A percentile compares a stretch with the other conserved stretches of the same genome.
phyloP scores from a whole-genome alignment of 148 eudicot genomes.

The Silene conica region DNA sequence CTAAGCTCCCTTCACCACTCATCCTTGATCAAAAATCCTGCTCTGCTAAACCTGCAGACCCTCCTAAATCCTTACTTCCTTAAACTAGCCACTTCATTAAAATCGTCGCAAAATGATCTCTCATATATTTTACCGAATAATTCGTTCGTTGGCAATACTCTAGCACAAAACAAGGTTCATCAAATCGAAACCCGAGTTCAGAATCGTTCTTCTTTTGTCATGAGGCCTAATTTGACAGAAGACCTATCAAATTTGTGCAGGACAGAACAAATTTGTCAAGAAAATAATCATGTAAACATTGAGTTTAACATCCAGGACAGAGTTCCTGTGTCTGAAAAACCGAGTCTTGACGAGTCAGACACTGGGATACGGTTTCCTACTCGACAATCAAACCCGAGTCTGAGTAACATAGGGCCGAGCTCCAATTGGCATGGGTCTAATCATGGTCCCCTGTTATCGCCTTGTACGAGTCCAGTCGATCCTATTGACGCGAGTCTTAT shows the following conservation, averaged over 20 bases:
- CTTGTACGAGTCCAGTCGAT: constrained; percentile 49
- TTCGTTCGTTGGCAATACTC: constrained; percentile 20
- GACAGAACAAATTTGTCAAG: constrained; percentile 6
- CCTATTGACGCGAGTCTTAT: constrained; percentile 10
- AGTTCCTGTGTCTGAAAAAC: no score
- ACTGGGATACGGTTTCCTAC: no score
- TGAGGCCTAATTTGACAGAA: constrained; percentile 29
- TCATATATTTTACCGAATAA: constrained; percentile 24
- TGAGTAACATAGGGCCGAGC: no score
- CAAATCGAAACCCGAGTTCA: constrained; percentile 28
- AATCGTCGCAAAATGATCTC: constrained; percentile 32
- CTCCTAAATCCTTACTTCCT: constrained; percentile 54
- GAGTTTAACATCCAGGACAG: no score
- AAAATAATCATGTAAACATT: background rate
- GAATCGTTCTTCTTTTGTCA: constrained; percentile 32
- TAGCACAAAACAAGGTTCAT: constrained; percentile 11
- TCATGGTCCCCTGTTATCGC: no score
- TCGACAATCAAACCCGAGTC: constrained; percentile 8
- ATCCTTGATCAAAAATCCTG: constrained; percentile 39
- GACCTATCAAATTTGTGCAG: constrained; percentile 18
- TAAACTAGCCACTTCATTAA: constrained; percentile 45
- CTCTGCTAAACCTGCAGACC: constrained; percentile 31
- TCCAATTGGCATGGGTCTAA: no score
- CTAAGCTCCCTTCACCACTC: constrained; percentile 34
- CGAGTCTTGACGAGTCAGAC: no score